Conservation (phyloP, 1,139 yeast genomes). For the Nakaseomyces sp. region DNA sequence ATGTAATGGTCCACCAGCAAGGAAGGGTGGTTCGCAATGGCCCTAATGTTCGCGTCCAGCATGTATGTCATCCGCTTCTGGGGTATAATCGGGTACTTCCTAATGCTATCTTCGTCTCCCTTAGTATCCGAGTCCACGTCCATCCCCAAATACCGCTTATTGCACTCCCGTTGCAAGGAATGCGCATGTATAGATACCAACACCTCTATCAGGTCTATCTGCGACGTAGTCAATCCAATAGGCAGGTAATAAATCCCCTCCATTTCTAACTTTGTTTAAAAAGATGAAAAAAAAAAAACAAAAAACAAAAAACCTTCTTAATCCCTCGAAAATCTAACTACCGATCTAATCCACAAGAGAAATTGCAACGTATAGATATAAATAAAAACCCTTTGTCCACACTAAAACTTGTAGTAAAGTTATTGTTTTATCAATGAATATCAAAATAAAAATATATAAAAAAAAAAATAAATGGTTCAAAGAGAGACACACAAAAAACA, state of each 20-base stretch:
- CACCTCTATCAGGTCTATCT: slow-evolving; percentile 47
- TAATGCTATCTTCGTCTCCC: not conserved
- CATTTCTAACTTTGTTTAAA: too few species aligned
- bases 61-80: slow-evolving; percentile 33
- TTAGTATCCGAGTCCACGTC: slow-evolving; percentile 7
- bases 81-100: slow-evolving; percentile 20
- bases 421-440: too few species aligned
- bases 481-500: not conserved
- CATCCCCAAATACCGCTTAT: slow-evolving; percentile 12
- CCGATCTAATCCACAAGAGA: not conserved
- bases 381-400: too few species aligned
- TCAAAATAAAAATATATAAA: too few species aligned
- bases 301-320: not conserved
- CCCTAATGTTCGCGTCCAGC: slow-evolving; percentile 43
- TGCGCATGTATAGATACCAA: slow-evolving; percentile 44
- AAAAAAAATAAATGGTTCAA: too few species aligned
- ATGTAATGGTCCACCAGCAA: slow-evolving; percentile 65
- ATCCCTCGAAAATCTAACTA: too few species aligned
- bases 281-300: not conserved
- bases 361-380: too few species aligned
- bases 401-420: too few species aligned
- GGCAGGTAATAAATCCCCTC: slow-evolving; percentile 43
- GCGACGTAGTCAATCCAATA: slow-evolving; percentile 45
- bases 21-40: slow-evolving; percentile 55
- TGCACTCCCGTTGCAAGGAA: slow-evolving; percentile 28